Percentiles rank a stretch among this genome's conserved stretches.
Evolutionary conservation across 2,329 filamentous ascomycete species (phyloP).

Genomic region (Cytospora mali): DNA sequence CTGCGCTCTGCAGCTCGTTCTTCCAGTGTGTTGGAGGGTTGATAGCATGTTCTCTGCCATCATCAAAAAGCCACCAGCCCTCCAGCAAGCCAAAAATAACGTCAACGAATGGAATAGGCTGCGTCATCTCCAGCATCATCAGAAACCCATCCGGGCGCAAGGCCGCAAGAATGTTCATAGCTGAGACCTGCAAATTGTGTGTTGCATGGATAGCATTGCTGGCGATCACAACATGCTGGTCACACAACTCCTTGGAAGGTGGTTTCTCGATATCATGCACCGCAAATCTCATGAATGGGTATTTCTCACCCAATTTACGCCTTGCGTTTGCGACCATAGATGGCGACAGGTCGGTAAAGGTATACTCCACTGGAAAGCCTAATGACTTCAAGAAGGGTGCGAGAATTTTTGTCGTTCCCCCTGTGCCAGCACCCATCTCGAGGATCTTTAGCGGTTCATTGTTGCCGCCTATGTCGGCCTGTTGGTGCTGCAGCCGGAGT

Average conservation of each 20-base stretch:
- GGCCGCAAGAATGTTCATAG: slow-evolving; percentile 31
- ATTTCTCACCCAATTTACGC: slow-evolving; percentile 31
- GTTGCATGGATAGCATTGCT: slow-evolving; percentile 42
- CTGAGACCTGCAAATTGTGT: slow-evolving; percentile 28
- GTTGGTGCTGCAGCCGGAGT: neutral
- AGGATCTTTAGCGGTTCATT: slow-evolving; percentile 35
- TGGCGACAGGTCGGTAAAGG: slow-evolving; percentile 43
- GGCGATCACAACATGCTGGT: slow-evolving; percentile 39
- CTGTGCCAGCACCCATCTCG: slow-evolving; percentile 39
- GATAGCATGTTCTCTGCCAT: slow-evolving; percentile 34
- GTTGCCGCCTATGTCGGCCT: too few relatives aligned
- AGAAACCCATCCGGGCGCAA: slow-evolving; percentile 41
- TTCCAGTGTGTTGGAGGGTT: slow-evolving; percentile 33
- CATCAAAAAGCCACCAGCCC: slow-evolving; percentile 44
- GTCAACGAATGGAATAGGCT: slow-evolving; percentile 37
- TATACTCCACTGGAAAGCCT: slow-evolving; percentile 40
- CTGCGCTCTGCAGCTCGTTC: slow-evolving; percentile 31
- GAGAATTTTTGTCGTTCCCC: slow-evolving; percentile 35
- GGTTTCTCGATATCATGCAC: slow-evolving; percentile 37
- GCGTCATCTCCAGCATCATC: slow-evolving; percentile 40
- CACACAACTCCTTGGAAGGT: slow-evolving; percentile 29
- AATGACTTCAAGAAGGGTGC: slow-evolving; percentile 33
- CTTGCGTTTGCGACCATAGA: slow-evolving; percentile 38
- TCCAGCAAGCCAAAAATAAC: slow-evolving; percentile 42
- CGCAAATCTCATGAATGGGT: slow-evolving; percentile 36